These are phyloP conservation scores for Colletotrichum paranaense DNA, from an alignment of 2,329 filamentous ascomycete species.

Conservation along the genomic window DNA sequence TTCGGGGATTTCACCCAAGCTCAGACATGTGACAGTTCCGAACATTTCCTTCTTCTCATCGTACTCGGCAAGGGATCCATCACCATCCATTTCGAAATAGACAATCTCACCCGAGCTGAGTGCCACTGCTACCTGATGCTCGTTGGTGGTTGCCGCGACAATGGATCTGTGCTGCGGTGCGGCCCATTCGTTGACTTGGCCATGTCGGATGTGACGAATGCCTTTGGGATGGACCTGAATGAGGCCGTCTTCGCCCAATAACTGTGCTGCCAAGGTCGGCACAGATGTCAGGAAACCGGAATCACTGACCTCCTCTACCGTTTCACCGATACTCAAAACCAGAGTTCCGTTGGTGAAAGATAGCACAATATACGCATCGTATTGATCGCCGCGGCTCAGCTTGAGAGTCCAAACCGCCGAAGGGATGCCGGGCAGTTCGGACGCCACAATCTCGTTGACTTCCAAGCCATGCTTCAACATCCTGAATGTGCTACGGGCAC, in stretches of 20 bases:
- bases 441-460: conserved; percentile 95
- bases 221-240: conserved; percentile 97
- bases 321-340: conserved; percentile 95
- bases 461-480: conserved; percentile 93
- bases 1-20: conserved; percentile 90
- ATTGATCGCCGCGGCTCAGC: conserved; percentile 82
- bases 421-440: conserved; percentile 87
- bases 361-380: conserved; percentile 94
- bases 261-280: conserved; percentile 90
- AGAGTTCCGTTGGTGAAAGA: conserved; percentile 91
- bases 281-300: conserved; percentile 92
- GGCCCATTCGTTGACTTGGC: conserved; percentile 90
- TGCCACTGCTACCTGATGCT: conserved; percentile 91
- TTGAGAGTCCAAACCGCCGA: conserved; percentile 97
- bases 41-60: conserved; percentile 96
- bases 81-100: conserved; percentile 96
- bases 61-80: conserved; percentile 91
- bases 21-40: conserved; percentile 94
- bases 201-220: conserved; percentile 86
- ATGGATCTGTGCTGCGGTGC: conserved; percentile 95
- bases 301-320: conserved; percentile 94
- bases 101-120: conserved; percentile 96
- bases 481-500: conserved; percentile 89
- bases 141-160: conserved; percentile 92
- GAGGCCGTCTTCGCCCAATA: conserved; percentile 91